A percentile compares a stretch with the other conserved stretches of the same genome.
phyloP scores from a whole-genome alignment of 2,329 filamentous ascomycete species.

The Tolypocladium guangdongense region DNA sequence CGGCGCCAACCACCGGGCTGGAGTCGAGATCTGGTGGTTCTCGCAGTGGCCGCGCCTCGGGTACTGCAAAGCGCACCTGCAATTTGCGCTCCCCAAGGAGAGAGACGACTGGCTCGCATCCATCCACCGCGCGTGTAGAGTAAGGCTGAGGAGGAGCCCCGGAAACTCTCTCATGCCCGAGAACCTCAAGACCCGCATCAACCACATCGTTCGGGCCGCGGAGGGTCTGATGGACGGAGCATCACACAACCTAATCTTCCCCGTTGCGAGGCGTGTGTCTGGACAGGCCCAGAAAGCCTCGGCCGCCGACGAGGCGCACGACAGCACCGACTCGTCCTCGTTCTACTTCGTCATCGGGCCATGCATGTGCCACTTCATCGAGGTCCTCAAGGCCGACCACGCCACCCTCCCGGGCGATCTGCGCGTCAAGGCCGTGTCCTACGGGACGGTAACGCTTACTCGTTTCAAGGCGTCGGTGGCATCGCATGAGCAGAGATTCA shows the following conservation, averaged over 20 bases:
- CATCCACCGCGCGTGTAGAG: constrained; percentile 31
- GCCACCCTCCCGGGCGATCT: constrained; percentile 32
- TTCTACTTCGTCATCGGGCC: constrained; percentile 45
- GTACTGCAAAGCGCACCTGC: constrained; percentile 36
- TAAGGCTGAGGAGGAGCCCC: constrained; percentile 23
- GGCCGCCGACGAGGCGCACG: constrained; percentile 31
- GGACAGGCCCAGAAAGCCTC: constrained; percentile 28
- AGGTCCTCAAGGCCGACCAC: constrained; percentile 35
- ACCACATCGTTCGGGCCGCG: constrained; percentile 32
- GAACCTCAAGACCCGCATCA: constrained; percentile 36
- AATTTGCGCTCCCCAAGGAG: constrained; percentile 36
- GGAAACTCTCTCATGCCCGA: constrained; percentile 28
- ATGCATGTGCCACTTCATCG: constrained; percentile 40
- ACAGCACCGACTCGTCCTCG: constrained; percentile 36
- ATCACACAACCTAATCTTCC: constrained; percentile 33
- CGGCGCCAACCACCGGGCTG: constrained; percentile 35
- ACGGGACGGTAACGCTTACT: constrained; percentile 41
- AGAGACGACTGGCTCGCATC: constrained; percentile 38
- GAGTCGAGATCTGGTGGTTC: constrained; percentile 47
- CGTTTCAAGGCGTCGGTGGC: constrained; percentile 38
- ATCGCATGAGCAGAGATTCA: constrained; percentile 44
- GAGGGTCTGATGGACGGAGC: constrained; percentile 21
- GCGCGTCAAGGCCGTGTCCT: constrained; percentile 36
- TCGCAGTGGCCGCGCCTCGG: constrained; percentile 30
- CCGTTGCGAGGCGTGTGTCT: constrained; percentile 37